phyloP scores from a whole-genome alignment of 2,329 filamentous ascomycete genomes.

The Raffaelea albimanens region DNA sequence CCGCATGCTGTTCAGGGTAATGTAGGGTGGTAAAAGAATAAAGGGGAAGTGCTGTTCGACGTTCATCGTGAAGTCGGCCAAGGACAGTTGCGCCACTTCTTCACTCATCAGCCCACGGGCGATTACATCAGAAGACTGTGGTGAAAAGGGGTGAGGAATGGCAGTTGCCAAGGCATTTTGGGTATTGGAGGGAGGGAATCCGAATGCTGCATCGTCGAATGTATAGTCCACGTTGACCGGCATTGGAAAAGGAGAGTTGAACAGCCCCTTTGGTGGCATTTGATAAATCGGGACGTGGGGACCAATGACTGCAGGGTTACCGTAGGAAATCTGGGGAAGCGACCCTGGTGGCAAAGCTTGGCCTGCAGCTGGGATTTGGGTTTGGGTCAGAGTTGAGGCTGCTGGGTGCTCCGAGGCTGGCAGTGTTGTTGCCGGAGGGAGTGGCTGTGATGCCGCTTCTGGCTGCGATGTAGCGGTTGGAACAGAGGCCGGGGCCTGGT shows the following conservation, averaged over 20 bases:
- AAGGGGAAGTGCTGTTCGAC: constrained; percentile 12
- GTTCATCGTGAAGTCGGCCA: constrained; percentile 5
- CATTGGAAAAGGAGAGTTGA: neutral
- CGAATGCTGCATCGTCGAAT: constrained; percentile 2
- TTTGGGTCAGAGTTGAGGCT: neutral
- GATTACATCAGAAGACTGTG: constrained; percentile 7
- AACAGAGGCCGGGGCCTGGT: neutral
- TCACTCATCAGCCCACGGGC: constrained; percentile 10
- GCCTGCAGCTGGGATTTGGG: neutral
- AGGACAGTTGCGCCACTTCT: constrained; percentile 4
- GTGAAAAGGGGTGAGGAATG: neutral
- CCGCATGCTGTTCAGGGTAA: constrained; percentile 10
- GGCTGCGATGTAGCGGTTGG: neutral
- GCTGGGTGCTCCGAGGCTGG: neutral
- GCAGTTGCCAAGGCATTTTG: no score
- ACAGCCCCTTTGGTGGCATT: no score
- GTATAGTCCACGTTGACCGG: constrained; percentile 1
- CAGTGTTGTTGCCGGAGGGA: neutral
- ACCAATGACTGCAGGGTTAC: no score
- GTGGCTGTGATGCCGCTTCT: no score
- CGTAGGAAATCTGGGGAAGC: neutral
- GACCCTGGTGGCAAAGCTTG: neutral
- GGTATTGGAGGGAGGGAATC: neutral
- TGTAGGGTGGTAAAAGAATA: constrained; percentile 9
- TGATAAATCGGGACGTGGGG: no score